Base-by-base conservation (phyloP, 306 rosid genomes). In the Arachis hypogaea region DNA sequence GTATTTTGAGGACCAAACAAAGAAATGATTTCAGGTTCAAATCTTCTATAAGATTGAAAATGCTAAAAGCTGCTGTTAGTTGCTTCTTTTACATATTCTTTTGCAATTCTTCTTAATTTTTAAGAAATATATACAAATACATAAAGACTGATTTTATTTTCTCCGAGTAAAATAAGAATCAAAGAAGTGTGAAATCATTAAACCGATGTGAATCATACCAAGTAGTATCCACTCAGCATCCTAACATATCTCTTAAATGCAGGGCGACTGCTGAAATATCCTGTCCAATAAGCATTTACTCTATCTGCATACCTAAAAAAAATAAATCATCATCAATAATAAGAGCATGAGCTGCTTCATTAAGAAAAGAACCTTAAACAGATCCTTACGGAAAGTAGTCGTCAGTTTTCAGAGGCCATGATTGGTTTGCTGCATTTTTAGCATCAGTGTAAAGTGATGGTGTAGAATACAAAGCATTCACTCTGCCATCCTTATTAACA, bases 401-500 rank as follows among this genome's bases (percentile, higher is more conserved):
- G 7, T 89, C 88, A 3, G 89, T 91, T 85, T 93, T 93, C 68
- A 93, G 68, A 3, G 98, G 98, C 98, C 98, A 91, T 5, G 88
- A 64, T 76, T 86, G 85, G 41, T 93, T 88, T 49, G 87, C 96
- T 54, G 88, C 92, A 72, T 91, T 71, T 83, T 93, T 93, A 7
- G 89, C 98, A 69, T 86, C 55, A 0, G 96, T 86, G 72, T 93
- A 93, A 72, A 89, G 30, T 52, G 98, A 93, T 69, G 98, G 98
- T 30, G 98, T 93, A 65, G 98, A 93, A 71, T 93, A 93, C 63
- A 93, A 79, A 59, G 93, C 98, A 85, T 93, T 91, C 62, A 93
- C 82, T 71, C 88, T 86, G 55, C 98, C 92, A 28, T 93, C 96
- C 98, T 88, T 86, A 63, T 93, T 93, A 67, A 89, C 97, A 81